These are phyloP conservation scores for Entomortierella beljakovae DNA, from an alignment of 192 early-diverging fungal genomes.

Conservation along the genomic window DNA sequence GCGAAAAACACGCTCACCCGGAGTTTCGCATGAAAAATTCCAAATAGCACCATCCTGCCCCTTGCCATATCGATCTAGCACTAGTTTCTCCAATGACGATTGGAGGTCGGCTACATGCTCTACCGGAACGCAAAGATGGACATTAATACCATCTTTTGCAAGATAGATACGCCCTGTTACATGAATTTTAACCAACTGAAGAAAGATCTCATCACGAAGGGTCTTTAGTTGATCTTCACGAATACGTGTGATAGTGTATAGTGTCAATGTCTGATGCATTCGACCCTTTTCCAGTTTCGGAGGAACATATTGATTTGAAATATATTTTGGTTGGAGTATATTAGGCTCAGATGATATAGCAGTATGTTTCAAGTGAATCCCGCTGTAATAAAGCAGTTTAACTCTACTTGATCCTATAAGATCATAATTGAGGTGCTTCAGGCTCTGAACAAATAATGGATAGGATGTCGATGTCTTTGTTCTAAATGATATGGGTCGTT, in stretches of 20 bases:
- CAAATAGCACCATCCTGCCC: slow-evolving; percentile 38
- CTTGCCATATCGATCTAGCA: slow-evolving; percentile 29
- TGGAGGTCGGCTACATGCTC: slow-evolving; percentile 51
- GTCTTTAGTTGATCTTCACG: slow-evolving; percentile 23
- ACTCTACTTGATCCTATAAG: neutral
- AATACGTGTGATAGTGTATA: slow-evolving; percentile 62
- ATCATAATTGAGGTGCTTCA: neutral
- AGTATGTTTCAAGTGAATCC: neutral
- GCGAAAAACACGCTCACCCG: slow-evolving; percentile 62
- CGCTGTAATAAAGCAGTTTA: neutral
- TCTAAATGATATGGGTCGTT: neutral
- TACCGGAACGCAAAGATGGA: slow-evolving; percentile 74
- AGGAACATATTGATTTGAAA: slow-evolving; percentile 27
- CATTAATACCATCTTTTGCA: slow-evolving; percentile 80
- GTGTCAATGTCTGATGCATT: slow-evolving; percentile 58
- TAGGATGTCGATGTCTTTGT: neutral
- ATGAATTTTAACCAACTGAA: slow-evolving; percentile 53
- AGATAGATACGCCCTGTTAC: slow-evolving; percentile 83
- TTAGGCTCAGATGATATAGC: neutral
- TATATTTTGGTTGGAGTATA: neutral
- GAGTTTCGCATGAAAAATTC: slow-evolving; percentile 73
- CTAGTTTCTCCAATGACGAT: slow-evolving; percentile 26
- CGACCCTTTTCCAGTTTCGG: slow-evolving; percentile 9
- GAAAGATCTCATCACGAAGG: slow-evolving; percentile 55
- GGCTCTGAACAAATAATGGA: neutral